A percentile compares a stretch with the other conserved stretches of the same genome.
Evolutionary conservation across 306 rosid species (phyloP).

Genomic region (Adenanthera pavonina): DNA sequence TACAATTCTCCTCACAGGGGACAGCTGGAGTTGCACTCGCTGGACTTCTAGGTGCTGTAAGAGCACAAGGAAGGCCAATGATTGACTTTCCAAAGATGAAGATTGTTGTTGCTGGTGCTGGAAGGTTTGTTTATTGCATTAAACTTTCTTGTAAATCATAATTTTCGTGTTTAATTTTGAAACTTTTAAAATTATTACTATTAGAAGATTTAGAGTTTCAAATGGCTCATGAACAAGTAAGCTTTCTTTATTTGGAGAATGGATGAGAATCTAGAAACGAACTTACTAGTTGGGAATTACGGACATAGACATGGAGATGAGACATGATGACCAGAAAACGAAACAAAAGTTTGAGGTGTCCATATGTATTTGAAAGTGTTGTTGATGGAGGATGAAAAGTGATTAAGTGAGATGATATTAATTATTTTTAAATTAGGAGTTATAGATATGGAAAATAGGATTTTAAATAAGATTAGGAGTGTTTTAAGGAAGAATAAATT

Average conservation of each 20-base stretch:
- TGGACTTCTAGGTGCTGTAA: conserved; percentile 97
- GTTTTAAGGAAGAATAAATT: no score
- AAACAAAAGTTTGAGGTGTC: neutral
- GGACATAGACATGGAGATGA: neutral
- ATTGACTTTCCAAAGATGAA: conserved; percentile 96
- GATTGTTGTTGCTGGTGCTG: conserved; percentile 99
- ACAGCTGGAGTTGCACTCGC: conserved; percentile 99
- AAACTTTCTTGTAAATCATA: neutral
- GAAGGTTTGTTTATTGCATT: conserved; percentile 69
- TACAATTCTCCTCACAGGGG: conserved; percentile 62
- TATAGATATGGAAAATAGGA: neutral
- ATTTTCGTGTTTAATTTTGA: neutral
- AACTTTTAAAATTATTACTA: neutral
- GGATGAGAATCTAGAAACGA: neutral
- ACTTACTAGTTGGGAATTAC: neutral
- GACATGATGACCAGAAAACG: neutral
- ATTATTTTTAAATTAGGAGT: neutral
- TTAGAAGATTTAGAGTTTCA: neutral
- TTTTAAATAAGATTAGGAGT: neutral
- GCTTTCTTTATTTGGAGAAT: neutral
- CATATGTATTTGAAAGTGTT: neutral
- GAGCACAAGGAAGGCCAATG: conserved; percentile 99
- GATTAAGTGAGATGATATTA: neutral
- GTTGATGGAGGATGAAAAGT: neutral
- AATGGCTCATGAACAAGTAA: neutral